Base-by-base conservation (phyloP, 352 stramenopile species). In the Phytopythium montanum region DNA sequence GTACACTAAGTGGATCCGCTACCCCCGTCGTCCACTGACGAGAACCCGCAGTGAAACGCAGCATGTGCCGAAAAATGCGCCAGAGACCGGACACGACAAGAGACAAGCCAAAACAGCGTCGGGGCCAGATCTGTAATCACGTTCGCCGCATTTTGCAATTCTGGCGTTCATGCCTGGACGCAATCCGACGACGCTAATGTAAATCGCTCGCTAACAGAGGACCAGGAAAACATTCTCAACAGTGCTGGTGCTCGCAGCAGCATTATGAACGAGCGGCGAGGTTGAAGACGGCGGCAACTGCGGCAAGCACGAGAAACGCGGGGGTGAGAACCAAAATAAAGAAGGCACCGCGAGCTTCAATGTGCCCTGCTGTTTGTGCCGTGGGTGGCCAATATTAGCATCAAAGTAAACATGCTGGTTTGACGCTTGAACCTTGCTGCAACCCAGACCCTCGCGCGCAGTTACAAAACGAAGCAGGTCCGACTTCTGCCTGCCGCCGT, bases 71-170 rank as follows among this genome's bases (percentile, higher is more conserved):
- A 36, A 42, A n/a, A 2, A 12, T 44, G 52, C 52, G 52, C 52
- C 36, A 59, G 53, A 59, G 53, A 59, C 25, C 38, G 39, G 38
- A n/a, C 53, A 50, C 53, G 2, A 4, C 25, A 19, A 55, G 49
- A 55, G 49, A 55, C 49, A 55, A 55, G 28, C 49, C 49, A 46
- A n/a, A 18, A 5, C 39, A 46, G 39, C 39, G n/a, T 49, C 19
- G 12, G 42, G 42, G 21, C 42, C 2, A 23, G 42, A 26, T 28
- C 42, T 26, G 44, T 50, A 50, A 50, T 50, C 44, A 21, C 44
- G 28, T 50, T 50, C 4, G 44, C 44, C 44, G 12, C 10, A n/a
- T n/a, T n/a, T n/a, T n/a, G 25, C n/a, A 49, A 29, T n/a, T n/a
- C n/a, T n/a, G n/a, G n/a, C n/a, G n/a, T n/a, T n/a, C n/a, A n/a